Evolutionary conservation across 83 land plant genomes (phyloP).

Genomic region (Diphasiastrum complanatum): DNA sequence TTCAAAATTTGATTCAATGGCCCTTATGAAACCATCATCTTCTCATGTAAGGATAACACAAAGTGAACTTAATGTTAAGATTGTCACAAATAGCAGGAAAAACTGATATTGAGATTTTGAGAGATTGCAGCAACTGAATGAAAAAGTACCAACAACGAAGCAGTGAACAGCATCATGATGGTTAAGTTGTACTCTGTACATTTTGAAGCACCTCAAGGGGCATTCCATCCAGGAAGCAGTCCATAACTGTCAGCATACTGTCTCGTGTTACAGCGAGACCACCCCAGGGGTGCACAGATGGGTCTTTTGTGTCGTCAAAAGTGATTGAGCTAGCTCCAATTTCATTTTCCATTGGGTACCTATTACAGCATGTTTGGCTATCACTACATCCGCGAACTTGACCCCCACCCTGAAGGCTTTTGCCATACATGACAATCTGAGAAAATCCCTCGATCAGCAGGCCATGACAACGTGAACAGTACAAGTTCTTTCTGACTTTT

Average conservation of each 20-base stretch:
- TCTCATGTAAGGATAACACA: too few relatives aligned
- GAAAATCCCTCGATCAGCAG: constrained; percentile 83
- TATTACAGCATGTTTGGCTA: constrained; percentile 30
- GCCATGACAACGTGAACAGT: constrained; percentile 99
- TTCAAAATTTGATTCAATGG: too few relatives aligned
- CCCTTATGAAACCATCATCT: too few relatives aligned
- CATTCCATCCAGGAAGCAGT: constrained; percentile 68
- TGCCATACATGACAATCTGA: constrained; percentile 88
- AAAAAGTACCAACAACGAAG: neutral
- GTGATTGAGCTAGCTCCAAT: constrained; percentile 22
- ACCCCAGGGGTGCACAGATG: constrained; percentile 97
- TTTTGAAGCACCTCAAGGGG: constrained; percentile 85
- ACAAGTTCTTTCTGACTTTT: constrained; percentile 93
- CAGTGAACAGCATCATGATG: neutral
- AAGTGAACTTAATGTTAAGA: too few relatives aligned
- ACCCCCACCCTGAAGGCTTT: constrained; percentile 59
- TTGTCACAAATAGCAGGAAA: too few relatives aligned
- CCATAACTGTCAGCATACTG: constrained; percentile 75
- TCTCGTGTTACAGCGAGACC: constrained; percentile 83
- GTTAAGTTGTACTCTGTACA: constrained; percentile 37
- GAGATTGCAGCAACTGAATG: neutral
- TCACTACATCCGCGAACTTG: constrained; percentile 10
- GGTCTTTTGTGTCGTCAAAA: constrained; percentile 70
- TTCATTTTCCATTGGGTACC: constrained; percentile 6
- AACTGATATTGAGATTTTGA: too few relatives aligned